These are phyloP conservation scores for Fusarium setosum DNA, from an alignment of 2,329 filamentous ascomycete genomes.

Conservation along the genomic window DNA sequence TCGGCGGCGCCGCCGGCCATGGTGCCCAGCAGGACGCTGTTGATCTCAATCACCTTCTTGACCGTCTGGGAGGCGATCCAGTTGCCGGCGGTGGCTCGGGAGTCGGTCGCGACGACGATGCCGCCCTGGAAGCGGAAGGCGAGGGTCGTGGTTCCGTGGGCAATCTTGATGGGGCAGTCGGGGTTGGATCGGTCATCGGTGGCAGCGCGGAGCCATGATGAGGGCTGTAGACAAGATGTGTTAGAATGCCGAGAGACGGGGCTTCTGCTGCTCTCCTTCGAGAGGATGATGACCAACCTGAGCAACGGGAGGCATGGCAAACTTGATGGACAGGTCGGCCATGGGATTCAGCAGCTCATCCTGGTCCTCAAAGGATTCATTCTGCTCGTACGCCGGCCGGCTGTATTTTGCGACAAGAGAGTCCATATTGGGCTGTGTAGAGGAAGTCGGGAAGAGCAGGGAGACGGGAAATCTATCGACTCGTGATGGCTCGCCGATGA, in stretches of 20 bases:
- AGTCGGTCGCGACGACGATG: conserved; percentile 98
- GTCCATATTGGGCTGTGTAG: conserved; percentile 74
- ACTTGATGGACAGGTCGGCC: conserved; percentile 88
- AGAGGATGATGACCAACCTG: conserved; percentile 69
- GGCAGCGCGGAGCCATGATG: conserved; percentile 94
- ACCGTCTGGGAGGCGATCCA: conserved; percentile 99
- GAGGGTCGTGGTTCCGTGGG: conserved; percentile 97
- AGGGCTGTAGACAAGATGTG: conserved; percentile 67
- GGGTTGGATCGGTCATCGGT: conserved; percentile 98
- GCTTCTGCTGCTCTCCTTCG: neutral
- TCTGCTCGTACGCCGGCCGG: conserved; percentile 76
- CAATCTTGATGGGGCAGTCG: conserved; percentile 98
- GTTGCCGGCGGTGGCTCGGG: conserved; percentile 94
- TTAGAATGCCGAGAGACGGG: neutral
- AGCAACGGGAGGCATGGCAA: conserved; percentile 92
- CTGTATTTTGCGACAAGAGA: conserved; percentile 93
- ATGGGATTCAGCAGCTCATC: conserved; percentile 79
- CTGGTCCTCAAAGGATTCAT: conserved; percentile 78
- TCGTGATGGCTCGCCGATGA: conserved; percentile 16
- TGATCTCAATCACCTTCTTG: conserved; percentile 99
- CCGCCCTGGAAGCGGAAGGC: conserved; percentile 98
- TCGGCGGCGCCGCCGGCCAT: conserved; percentile 99
- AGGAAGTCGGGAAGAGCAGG: neutral
- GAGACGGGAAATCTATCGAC: conserved; percentile 4
- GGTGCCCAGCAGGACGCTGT: conserved; percentile 91